Evolutionary conservation across 495 filamentous ascomycete species (phyloP), one percentile per base, ranked within the genome.

Genomic region (Pyronema domesticum): DNA sequence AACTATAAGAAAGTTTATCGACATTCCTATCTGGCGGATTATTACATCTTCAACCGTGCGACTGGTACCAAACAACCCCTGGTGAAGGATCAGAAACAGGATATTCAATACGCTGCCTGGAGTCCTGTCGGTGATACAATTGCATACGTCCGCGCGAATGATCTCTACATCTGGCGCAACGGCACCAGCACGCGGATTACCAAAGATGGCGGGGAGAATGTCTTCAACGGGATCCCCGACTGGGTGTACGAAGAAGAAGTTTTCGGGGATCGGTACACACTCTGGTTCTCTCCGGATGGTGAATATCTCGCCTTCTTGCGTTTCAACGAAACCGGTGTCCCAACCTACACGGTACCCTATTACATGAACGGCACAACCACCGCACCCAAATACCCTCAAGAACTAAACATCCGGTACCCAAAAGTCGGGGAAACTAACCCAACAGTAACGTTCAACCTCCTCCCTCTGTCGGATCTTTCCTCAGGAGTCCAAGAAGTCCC

Each of bases 191-290:
- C 70, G 18, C 73, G 73, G 56, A 68, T 79, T 55, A 80, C 77
- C 11, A 58, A 66, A 8, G 70, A 79, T 61, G 77, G 76, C 19
- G 70, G 73, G 0, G 70, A 71, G 0, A 72, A 78, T 60, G 54
- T 72, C 40, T 79, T 80, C 60, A 76, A 80, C 43, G 77, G 70
- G 9, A 70, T 80, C 3, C 76, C 76, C 0, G 77, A 79, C 52
- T 80, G 77, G 77, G 76, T 80, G 5, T 79, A 80, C 58, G 76
- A 79, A 54, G 77, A 80, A 56, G 77, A 79, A 60, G 75, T 80
- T 37, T 72, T 76, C 45, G 67, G 71, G 23, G 66, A 65, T 55
- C 67, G 68, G n/a, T 69, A 67, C 15, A 67, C 71, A 1, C 66
- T 78, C 3, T 79, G 77, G 77, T 79, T 73, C 55, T 77, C 74